Percentiles rank a stretch among this genome's conserved stretches.
Conservation (phyloP, 257 asterid genomes). For the Scutellaria minor region DNA sequence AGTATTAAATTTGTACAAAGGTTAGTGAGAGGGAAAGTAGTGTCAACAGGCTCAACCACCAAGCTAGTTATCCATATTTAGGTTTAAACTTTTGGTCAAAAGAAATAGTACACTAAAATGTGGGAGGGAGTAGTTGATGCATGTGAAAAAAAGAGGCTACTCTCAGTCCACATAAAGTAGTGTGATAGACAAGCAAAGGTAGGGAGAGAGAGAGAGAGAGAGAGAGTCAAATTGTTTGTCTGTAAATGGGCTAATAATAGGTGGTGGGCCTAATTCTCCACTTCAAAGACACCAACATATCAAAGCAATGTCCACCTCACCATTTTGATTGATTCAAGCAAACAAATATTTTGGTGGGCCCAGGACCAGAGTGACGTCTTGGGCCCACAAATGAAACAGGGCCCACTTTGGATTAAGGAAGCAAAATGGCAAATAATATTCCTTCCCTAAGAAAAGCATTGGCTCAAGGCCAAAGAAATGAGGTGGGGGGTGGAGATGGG, state of each 20-base stretch:
- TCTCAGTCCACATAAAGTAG: neutral
- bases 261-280: conserved; percentile 32
- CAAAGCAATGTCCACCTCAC: conserved; percentile 31
- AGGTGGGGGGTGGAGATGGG: conserved; percentile 23
- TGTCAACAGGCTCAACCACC: neutral
- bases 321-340: conserved; percentile 19
- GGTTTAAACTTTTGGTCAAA: conserved; percentile 4
- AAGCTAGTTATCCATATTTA: neutral
- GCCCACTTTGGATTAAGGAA: conserved; percentile 46
- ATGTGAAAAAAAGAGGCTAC: conserved; percentile 11
- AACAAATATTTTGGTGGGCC: conserved; percentile 20
- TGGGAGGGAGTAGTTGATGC: neutral
- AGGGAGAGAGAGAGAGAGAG: neutral
- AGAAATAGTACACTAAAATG: neutral
- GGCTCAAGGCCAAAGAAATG: conserved; percentile 47
- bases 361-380: neutral
- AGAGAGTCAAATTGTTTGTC: neutral
- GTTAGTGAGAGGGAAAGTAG: no score
- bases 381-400: conserved; percentile 25
- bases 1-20: no score
- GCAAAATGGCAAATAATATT: conserved; percentile 38
- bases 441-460: conserved; percentile 58
- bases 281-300: conserved; percentile 21
- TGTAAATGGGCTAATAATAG: conserved; percentile 13
- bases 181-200: neutral